Evolutionary conservation across 2,329 filamentous ascomycete genomes (phyloP).

Genomic region (Penicillium corylophilum): DNA sequence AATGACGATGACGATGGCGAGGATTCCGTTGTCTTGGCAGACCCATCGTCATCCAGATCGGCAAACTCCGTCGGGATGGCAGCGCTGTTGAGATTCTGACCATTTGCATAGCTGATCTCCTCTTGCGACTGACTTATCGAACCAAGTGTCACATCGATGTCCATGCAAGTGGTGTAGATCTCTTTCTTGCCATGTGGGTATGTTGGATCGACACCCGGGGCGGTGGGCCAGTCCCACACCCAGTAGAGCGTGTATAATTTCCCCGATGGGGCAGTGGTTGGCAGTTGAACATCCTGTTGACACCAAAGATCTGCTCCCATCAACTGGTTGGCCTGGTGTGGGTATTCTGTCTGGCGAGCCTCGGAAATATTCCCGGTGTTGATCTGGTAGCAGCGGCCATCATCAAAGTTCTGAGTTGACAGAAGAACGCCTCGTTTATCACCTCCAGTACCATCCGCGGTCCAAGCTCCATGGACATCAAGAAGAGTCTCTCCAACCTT

Average conservation of each 20-base stretch:
- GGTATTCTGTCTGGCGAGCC: constrained; percentile 58
- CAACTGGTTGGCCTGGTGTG: constrained; percentile 51
- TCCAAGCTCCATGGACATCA: constrained; percentile 75
- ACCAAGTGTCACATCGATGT: constrained; percentile 45
- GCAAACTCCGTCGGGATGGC: constrained; percentile 40
- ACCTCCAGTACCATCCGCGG: constrained; percentile 73
- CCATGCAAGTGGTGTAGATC: constrained; percentile 52
- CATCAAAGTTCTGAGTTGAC: constrained; percentile 78
- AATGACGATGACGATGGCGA: background rate
- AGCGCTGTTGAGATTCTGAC: constrained; percentile 40
- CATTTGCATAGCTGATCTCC: constrained; percentile 26
- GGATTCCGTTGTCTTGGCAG: background rate
- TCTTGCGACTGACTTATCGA: constrained; percentile 14
- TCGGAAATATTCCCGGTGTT: constrained; percentile 61
- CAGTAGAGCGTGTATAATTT: constrained; percentile 82
- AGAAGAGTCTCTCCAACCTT: constrained; percentile 58
- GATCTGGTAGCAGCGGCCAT: constrained; percentile 83
- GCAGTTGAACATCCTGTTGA: constrained; percentile 77
- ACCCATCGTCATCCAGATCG: constrained; percentile 22
- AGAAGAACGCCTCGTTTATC: constrained; percentile 75
- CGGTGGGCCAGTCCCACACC: constrained; percentile 91
- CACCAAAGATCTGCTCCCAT: constrained; percentile 68
- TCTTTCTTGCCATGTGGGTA: constrained; percentile 46
- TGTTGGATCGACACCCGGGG: constrained; percentile 33
- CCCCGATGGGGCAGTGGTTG: constrained; percentile 60